A percentile compares a stretch with the other conserved stretches of the same genome.
phyloP scores from a whole-genome alignment of 202 grass and related monocot genomes.

The Hordeum pubiflorum region DNA sequence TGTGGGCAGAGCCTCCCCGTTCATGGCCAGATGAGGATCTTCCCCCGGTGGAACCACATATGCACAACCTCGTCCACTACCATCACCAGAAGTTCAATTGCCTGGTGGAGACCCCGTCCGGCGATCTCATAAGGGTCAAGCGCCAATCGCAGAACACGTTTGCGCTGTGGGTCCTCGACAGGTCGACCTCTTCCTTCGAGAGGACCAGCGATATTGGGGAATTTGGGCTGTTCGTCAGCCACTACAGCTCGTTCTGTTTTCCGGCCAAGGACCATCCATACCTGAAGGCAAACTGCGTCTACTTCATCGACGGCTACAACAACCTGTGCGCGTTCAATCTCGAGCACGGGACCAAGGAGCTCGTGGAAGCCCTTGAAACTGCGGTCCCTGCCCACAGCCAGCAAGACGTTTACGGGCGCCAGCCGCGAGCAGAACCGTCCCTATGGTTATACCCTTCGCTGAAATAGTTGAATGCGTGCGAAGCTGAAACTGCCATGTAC shows the following conservation, averaged over 20 bases:
- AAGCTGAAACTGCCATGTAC: neutral
- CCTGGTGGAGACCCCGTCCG: conserved; percentile 36
- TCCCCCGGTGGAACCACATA: neutral
- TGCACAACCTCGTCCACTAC: neutral
- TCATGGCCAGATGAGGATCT: conserved; percentile 30
- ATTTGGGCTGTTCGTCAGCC: conserved; percentile 25
- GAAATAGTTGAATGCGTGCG: neutral
- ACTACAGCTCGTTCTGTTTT: conserved; percentile 29
- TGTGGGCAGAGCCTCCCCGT: conserved; percentile 41
- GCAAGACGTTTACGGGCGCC: neutral
- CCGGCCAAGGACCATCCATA: conserved; percentile 10
- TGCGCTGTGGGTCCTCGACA: conserved; percentile 33
- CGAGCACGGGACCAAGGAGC: conserved; percentile 40
- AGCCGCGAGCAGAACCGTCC: neutral
- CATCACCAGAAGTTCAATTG: conserved; percentile 13
- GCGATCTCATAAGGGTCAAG: conserved; percentile 38
- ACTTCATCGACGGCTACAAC: conserved; percentile 37
- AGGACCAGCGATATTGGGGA: conserved; percentile 15
- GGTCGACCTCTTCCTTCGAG: conserved; percentile 6
- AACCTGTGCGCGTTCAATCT: conserved; percentile 38
- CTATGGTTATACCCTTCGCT: conserved; percentile 43
- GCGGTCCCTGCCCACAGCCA: no score
- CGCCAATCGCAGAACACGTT: conserved; percentile 14
- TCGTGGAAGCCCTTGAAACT: conserved; percentile 8
- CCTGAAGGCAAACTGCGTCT: conserved; percentile 41